Evolutionary conservation across 768 basidiomycete species (phyloP), one percentile per base, ranked within the genome.

Genomic region (Pleurotus platypus): DNA sequence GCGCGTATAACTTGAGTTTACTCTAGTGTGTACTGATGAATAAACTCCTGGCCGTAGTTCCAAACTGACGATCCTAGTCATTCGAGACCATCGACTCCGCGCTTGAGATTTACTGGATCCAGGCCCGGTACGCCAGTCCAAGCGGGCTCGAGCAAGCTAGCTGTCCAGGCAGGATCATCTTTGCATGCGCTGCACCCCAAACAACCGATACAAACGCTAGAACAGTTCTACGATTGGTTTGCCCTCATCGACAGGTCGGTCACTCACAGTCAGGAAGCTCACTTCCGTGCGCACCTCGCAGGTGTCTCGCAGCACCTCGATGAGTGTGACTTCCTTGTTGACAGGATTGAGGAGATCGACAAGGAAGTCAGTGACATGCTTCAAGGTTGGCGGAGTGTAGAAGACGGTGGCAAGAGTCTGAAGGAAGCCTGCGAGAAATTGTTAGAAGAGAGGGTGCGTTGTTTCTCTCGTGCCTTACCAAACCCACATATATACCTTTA

Each of bases 141-240:
- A 40, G 46, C 55, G 5, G 46, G 47, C 22, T 46, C 54, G n/a
- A 42, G 46, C 24, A 49, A 43, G 35, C 58, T 46, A 16, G 22
- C 48, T 3, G 30, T 48, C 4, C 24, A 56, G 8, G 20, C 45
- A 20, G 46, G 46, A 26, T 22, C 35, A 26, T 22, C 35, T 18
- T 48, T 72, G 6, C 83, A 89, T 64, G 78, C 85, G 0, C 73
- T 92, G 13, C 87, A 90, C 65, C 90, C 92, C 2, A 82, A 80
- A 49, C 81, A 85, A 40, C 87, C 91, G 4, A 86, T 98, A 39
- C 83, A 89, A 60, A 96, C 94, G 0, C 89, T 94, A 1, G 93
- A 98, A 64, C 94, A 98, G 62, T 96, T 99, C 71, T 93, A 95
- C 67, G 96, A 98, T 72, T 97, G 94, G 89, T 96, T 94, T 69